Evolutionary conservation across 176 grass and related monocot species (phyloP).

Genomic region (Oryza coarctata): DNA sequence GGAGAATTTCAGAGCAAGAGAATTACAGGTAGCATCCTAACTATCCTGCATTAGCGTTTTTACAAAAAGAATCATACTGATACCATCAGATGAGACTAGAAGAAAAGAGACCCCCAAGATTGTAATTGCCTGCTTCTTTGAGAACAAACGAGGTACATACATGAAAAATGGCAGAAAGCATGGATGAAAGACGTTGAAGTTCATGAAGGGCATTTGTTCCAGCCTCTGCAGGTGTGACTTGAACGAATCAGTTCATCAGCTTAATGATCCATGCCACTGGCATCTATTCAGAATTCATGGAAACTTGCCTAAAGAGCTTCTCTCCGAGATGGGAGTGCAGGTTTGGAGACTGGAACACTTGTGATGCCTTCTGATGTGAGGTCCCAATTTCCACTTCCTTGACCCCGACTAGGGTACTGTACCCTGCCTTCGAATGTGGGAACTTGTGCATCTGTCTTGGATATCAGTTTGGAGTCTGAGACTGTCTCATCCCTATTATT

Average conservation of each 20-base stretch:
- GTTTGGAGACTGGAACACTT: not conserved
- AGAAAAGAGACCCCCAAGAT: not conserved
- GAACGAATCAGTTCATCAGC: conserved; percentile 22
- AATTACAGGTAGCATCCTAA: conserved; percentile 29
- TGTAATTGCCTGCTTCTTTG: not conserved
- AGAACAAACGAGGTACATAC: conserved; percentile 3
- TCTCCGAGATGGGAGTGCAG: conserved; percentile 1
- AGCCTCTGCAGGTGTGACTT: not conserved
- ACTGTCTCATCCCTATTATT: conserved; percentile 35
- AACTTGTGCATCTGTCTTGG: conserved; percentile 32
- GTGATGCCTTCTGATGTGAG: conserved; percentile 17
- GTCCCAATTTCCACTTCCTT: conserved; percentile 45
- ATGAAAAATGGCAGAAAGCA: not conserved
- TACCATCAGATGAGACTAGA: conserved; percentile 15
- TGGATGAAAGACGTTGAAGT: not conserved
- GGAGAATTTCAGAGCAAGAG: not conserved
- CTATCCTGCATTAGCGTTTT: conserved; percentile 14
- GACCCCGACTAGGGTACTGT: conserved; percentile 1
- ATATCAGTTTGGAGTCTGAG: conserved; percentile 33
- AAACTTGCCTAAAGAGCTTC: conserved; percentile 10
- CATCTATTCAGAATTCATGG: not conserved
- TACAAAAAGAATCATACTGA: conserved; percentile 42
- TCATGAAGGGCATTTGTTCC: not conserved
- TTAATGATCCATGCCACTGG: not conserved
- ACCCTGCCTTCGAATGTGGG: conserved; percentile 14